Evolutionary conservation across 23 red algal genomes (phyloP).

Genomic region (Gracilaria vermiculophylla): DNA sequence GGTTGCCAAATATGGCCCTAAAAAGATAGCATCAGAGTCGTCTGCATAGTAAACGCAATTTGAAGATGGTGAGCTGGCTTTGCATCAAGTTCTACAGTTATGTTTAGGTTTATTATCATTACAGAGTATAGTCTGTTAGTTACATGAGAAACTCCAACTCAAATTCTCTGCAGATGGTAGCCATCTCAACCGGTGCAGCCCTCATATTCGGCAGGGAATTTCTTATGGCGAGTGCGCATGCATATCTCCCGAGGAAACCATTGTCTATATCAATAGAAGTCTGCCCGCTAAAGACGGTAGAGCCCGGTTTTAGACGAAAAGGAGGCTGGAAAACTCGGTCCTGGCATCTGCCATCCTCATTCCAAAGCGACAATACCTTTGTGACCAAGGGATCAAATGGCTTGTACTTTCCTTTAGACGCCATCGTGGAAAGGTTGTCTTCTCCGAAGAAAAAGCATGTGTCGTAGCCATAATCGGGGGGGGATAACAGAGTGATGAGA

Average conservation of each 20-base stretch:
- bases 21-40: not conserved
- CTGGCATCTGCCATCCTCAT: not conserved
- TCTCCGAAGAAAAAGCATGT: constrained; percentile 71
- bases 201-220: constrained; percentile 55
- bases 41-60: constrained; percentile 15
- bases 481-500: constrained; percentile 58
- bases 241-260: constrained; percentile 36
- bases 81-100: not conserved
- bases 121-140: not conserved
- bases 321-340: constrained; percentile 24
- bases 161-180: constrained; percentile 49
- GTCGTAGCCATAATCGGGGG: constrained; percentile 65
- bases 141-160: constrained; percentile 54
- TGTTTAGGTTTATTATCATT: constrained; percentile 30
- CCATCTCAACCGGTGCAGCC: constrained; percentile 28
- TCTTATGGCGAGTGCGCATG: constrained; percentile 17
- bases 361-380: constrained; percentile 35
- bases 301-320: constrained; percentile 48
- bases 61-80: not conserved
- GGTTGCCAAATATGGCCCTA: constrained; percentile 21
- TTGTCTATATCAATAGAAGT: not conserved
- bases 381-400: constrained; percentile 35
- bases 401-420: not conserved
- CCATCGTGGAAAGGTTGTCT: not conserved
- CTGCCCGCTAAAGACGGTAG: constrained; percentile 34